Base-by-base conservation (phyloP, 176 grass and related monocot genomes). In the Musa troglodytarum region DNA sequence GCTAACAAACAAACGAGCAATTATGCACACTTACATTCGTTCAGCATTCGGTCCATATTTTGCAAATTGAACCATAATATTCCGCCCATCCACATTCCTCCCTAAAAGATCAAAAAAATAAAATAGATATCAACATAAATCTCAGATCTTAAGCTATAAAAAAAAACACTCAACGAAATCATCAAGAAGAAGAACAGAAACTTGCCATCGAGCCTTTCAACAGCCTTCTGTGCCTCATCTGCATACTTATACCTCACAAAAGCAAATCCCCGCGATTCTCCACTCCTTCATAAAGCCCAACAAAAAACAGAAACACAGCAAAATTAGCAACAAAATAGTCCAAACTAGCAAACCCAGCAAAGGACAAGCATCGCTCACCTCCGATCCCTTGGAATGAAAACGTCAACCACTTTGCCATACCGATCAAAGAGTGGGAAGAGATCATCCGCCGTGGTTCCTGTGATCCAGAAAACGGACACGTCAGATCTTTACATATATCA, bases 31-130 rank as follows among this genome's bases (percentile, higher is more conserved):
- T 93, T 86, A 98, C 95, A 98, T 98, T 50, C 75, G 76, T 74
- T 98, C 95, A 72, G 95, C 86, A 76, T 94, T 98, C 12, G 95
- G 95, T 20, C 95, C 95, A 20, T 98, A 98, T 76, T 98, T 98
- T 13, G 95, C 95, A 82, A 98, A 98, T 69, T 98, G 95, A 74
- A 98, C 95, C 95, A 98, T 98, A 68, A 98, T 98, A 75, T 89
- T 85, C 68, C 95, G 89, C 65, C 95, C 90, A 26, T 98, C 90
- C 57, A 98, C 95, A 54, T 88, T 77, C 58, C 83, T 86, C 59
- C 95, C 95, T 98, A 77, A 52, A 49, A 76, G 20, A 84, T 65
- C 56, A 61, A 63, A 43, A 43, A 6, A 5, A 6, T 6, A 43
- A 43, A 6, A 68, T 50, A 29, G 50, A 34, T 28, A 22, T 53